phyloP scores from a whole-genome alignment of 345 rosid species.

The Cardiospermum halicacabum region DNA sequence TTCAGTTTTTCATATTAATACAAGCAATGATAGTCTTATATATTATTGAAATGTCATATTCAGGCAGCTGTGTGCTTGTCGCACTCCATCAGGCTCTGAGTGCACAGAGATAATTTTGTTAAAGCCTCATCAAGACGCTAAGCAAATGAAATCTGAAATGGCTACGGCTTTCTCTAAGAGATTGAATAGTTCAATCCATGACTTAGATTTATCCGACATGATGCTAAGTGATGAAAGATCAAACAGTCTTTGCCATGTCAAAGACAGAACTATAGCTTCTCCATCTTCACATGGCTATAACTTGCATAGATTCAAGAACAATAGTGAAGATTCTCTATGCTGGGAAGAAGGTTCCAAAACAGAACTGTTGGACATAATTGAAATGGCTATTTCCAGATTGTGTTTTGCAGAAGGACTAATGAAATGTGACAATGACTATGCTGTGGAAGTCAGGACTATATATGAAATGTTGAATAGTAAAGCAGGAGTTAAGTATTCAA shows the following conservation, averaged over 20 bases:
- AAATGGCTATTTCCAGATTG: conserved; percentile 50
- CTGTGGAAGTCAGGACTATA: conserved; percentile 52
- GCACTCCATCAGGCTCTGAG: conserved; percentile 21
- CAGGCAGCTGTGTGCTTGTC: conserved; percentile 33
- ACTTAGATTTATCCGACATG: conserved; percentile 37
- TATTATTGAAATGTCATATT: conserved; percentile 1
- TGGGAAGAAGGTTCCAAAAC: conserved; percentile 27
- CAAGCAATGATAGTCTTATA: not conserved
- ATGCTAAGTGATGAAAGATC: conserved; percentile 32
- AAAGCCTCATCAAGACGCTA: conserved; percentile 18
- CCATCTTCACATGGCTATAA: conserved; percentile 20
- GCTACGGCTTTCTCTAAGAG: conserved; percentile 22
- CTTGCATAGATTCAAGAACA: conserved; percentile 14
- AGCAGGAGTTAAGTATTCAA: conserved; percentile 53
- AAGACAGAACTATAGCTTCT: conserved; percentile 29
- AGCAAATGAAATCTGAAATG: conserved; percentile 20
- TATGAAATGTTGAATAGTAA: conserved; percentile 58
- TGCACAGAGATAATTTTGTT: conserved; percentile 14
- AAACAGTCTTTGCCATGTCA: conserved; percentile 13
- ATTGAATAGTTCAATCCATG: conserved; percentile 28
- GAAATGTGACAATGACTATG: conserved; percentile 48
- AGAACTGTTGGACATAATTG: conserved; percentile 48
- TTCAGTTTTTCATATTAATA: conserved; percentile 1
- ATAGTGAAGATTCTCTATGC: conserved; percentile 16
- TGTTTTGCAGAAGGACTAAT: conserved; percentile 46